Percentiles rank a stretch among this genome's conserved stretches.
Evolutionary conservation across 208 protist genomes (phyloP).

Genomic region (Wallacemonas rigidus): DNA sequence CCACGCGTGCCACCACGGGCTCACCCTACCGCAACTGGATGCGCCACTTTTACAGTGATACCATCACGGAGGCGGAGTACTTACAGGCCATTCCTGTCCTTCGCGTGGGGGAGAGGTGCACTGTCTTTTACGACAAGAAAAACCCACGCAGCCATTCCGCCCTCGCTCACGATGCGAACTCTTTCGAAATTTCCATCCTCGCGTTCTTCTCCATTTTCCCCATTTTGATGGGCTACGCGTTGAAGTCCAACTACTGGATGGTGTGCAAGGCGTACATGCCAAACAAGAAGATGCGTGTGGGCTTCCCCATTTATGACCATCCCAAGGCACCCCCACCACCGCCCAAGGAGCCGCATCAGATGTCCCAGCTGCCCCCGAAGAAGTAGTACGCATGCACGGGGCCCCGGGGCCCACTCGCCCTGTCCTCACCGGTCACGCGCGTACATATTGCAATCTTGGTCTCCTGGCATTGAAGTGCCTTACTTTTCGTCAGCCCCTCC

Average conservation of each 20-base stretch:
- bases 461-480: too few species aligned
- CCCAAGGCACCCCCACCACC: constrained; percentile 50
- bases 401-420: too few species aligned
- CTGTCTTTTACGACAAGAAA: constrained; percentile 87
- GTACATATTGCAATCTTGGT: too few species aligned
- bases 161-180: constrained; percentile 86
- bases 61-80: constrained; percentile 89
- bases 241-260: constrained; percentile 87
- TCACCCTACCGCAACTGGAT: constrained; percentile 87
- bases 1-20: constrained; percentile 78
- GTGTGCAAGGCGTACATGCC: constrained; percentile 75
- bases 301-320: constrained; percentile 65
- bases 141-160: constrained; percentile 67
- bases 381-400: constrained; percentile 20
- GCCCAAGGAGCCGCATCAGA: constrained; percentile 49
- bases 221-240: constrained; percentile 78
- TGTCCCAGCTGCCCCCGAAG: constrained; percentile 53
- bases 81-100: constrained; percentile 87
- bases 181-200: constrained; percentile 84
- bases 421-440: too few species aligned
- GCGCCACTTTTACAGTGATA: constrained; percentile 76
- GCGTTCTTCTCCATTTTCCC: constrained; percentile 78
- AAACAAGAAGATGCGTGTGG: constrained; percentile 77
- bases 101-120: constrained; percentile 78
- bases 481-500: too few species aligned